Conservation (phyloP, 2,329 filamentous ascomycete species). For the Cercospora sp. region DNA sequence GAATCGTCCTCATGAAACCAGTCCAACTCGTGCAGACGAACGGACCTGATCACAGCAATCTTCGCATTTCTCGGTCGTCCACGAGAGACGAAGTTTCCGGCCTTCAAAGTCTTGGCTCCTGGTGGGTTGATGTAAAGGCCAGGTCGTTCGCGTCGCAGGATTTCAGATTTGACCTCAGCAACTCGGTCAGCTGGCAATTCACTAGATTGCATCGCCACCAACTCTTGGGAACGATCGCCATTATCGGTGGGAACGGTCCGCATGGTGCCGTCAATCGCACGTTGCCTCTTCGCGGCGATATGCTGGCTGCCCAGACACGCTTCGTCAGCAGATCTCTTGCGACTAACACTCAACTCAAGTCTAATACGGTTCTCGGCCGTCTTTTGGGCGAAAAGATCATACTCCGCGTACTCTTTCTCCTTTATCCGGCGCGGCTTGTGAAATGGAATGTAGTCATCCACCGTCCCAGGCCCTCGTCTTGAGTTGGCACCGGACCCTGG, state of each 20-base stretch:
- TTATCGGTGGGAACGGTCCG: not conserved
- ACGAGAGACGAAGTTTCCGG: slow-evolving; percentile 29
- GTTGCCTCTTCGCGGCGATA: slow-evolving; percentile 3
- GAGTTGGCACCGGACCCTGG: not conserved
- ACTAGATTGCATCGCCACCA: not conserved
- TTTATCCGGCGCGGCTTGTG: slow-evolving; percentile 18
- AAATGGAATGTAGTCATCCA: not conserved
- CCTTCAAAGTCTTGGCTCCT: slow-evolving; percentile 39
- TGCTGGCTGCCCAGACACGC: not conserved
- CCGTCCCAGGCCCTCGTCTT: not conserved
- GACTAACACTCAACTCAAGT: slow-evolving; percentile 16
- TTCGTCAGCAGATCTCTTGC: slow-evolving; percentile 7
- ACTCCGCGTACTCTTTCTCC: slow-evolving; percentile 26
- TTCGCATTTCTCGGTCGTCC: slow-evolving; percentile 47
- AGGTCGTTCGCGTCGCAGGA: slow-evolving; percentile 37
- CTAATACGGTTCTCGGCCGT: slow-evolving; percentile 20
- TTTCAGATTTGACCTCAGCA: slow-evolving; percentile 33
- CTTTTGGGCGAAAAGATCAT: slow-evolving; percentile 19
- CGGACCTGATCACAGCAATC: slow-evolving; percentile 46
- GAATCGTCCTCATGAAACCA: slow-evolving; percentile 37
- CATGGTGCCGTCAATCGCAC: not conserved
- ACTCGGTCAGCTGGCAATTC: slow-evolving; percentile 27
- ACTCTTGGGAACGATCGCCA: not conserved
- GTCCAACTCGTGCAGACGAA: slow-evolving; percentile 36
- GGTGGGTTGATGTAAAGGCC: slow-evolving; percentile 50